Conservation (phyloP, 1,284 basidiomycete genomes). For the Boletellus dicymbophilus region DNA sequence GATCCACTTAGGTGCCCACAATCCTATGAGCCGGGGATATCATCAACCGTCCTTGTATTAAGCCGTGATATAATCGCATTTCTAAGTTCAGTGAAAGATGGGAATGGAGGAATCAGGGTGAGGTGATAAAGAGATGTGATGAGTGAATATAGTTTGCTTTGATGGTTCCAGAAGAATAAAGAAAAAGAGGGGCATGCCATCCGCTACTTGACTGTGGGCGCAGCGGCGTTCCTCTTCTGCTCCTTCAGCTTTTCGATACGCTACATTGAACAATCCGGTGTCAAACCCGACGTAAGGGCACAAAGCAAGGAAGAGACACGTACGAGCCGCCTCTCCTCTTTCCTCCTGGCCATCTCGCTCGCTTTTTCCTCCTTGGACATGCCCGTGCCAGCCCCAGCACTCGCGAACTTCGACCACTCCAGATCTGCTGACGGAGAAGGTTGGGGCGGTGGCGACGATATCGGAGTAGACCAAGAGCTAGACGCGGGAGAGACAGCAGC, state of each 20-base stretch:
- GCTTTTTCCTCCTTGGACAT: conserved; percentile 89
- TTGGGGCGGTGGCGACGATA: conserved; percentile 25
- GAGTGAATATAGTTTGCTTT: no score
- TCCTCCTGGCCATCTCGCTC: conserved; percentile 83
- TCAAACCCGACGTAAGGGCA: not conserved
- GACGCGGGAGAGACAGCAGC: conserved; percentile 16
- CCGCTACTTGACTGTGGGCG: not conserved
- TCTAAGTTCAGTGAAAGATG: no score
- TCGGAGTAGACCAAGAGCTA: conserved; percentile 25
- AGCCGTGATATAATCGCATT: no score
- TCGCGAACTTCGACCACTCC: conserved; percentile 7
- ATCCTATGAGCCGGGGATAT: no score
- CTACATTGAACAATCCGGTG: conserved; percentile 34
- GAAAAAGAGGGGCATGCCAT: no score
- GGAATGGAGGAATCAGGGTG: no score
- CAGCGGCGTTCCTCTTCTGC: conserved; percentile 58
- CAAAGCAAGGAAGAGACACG: conserved; percentile 20
- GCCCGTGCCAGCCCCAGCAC: conserved; percentile 26
- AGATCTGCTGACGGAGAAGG: conserved; percentile 11
- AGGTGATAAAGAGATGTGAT: no score
- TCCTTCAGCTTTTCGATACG: conserved; percentile 72
- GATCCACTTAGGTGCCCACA: no score
- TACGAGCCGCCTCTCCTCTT: conserved; percentile 87
- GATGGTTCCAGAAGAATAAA: no score
- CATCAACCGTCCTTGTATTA: no score